Percentiles rank a stretch among this genome's conserved stretches.
These are phyloP conservation scores for Exophiala calicioides DNA, from an alignment of 2,329 filamentous ascomycete genomes.

Conservation along the genomic window DNA sequence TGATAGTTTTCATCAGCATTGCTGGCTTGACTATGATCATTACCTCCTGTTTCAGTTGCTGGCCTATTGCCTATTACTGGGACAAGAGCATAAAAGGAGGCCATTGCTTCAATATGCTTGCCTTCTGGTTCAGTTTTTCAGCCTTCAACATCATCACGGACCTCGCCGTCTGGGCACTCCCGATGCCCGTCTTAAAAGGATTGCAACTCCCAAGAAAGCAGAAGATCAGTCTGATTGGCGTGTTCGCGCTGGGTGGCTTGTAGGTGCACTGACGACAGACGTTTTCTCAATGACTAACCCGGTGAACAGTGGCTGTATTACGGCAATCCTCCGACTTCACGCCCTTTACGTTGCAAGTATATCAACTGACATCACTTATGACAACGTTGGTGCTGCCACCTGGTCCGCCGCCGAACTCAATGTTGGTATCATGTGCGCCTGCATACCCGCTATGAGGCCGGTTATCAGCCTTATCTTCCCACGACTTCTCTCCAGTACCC, in stretches of 20 bases:
- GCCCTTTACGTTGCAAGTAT: constrained; percentile 47
- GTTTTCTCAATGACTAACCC: constrained; percentile 8
- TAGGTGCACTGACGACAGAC: constrained; percentile 12
- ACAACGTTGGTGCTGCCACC: constrained; percentile 46
- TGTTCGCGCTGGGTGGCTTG: constrained; percentile 56
- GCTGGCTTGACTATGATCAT: constrained; percentile 15
- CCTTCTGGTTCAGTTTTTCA: constrained; percentile 56
- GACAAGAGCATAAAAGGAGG: constrained; percentile 36
- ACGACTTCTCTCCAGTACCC: constrained; percentile 34
- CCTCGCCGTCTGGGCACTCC: constrained; percentile 56
- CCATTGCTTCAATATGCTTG: constrained; percentile 51
- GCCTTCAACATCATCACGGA: constrained; percentile 63
- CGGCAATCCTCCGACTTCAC: constrained; percentile 50
- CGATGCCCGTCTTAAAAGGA: constrained; percentile 50
- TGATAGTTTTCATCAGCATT: constrained; percentile 15
- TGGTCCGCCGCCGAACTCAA: constrained; percentile 49
- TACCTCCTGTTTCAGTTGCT: constrained; percentile 42
- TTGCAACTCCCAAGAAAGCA: constrained; percentile 52
- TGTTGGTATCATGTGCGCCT: constrained; percentile 45
- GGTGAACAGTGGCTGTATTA: constrained; percentile 41
- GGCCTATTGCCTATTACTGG: constrained; percentile 45
- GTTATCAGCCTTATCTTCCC: constrained; percentile 46
- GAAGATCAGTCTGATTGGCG: constrained; percentile 47
- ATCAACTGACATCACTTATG: constrained; percentile 39
- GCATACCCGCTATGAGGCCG: constrained; percentile 45